phyloP scores from a whole-genome alignment of 441 rosid genomes.

The Corymbia calophylla region DNA sequence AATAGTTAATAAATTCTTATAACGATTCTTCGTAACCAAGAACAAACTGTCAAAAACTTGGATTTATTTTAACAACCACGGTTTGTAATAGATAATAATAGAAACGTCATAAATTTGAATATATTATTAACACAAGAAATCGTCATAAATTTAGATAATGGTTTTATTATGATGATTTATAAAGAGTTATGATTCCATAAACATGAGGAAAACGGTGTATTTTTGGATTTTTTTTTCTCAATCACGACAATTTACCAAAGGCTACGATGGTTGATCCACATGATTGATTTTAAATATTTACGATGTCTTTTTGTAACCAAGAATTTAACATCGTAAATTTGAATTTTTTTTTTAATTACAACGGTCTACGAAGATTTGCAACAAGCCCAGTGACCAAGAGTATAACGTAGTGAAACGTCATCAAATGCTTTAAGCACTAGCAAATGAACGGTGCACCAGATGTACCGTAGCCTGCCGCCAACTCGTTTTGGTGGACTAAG shows the following conservation, averaged over 20 bases:
- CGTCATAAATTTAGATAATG: not conserved
- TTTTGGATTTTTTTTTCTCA: not conserved
- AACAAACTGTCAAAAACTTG: not conserved
- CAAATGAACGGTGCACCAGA: not conserved
- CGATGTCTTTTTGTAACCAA: too few relatives aligned
- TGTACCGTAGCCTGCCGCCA: not conserved
- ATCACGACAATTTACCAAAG: not conserved
- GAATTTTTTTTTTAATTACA: not conserved
- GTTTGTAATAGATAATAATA: not conserved
- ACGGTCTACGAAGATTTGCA: not conserved
- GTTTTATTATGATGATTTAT: not conserved
- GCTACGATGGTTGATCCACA: fast-evolving
- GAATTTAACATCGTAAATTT: not conserved
- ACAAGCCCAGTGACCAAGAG: not conserved
- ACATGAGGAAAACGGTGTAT: not conserved
- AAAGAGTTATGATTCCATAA: not conserved
- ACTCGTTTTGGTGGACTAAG: not conserved
- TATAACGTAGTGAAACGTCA: not conserved
- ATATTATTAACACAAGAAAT: not conserved
- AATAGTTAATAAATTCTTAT: too few relatives aligned
- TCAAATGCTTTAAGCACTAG: not conserved
- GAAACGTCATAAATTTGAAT: not conserved
- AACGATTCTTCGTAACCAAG: not conserved
- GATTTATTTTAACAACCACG: too few relatives aligned
- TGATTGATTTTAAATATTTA: fast-evolving